Percentiles rank a stretch among this genome's conserved stretches.
phyloP scores from a whole-genome alignment of 2,329 filamentous ascomycete genomes.

The Aspergillus sp. region DNA sequence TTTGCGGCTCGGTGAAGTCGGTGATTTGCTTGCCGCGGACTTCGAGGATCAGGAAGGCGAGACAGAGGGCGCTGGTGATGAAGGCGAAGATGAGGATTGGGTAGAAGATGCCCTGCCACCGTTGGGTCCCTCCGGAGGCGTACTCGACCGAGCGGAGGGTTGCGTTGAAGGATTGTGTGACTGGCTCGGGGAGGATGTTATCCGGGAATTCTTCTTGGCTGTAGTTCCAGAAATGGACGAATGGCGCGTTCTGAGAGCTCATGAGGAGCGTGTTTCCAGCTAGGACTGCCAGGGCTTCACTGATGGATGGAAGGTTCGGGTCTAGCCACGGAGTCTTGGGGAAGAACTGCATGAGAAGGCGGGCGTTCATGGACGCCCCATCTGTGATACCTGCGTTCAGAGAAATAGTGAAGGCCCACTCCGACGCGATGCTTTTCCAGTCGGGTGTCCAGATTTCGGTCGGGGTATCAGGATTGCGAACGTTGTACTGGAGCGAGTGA shows the following conservation, averaged over 20 bases:
- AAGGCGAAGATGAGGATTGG: constrained; percentile 69
- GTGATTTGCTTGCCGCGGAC: constrained; percentile 66
- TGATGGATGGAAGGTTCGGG: constrained; percentile 65
- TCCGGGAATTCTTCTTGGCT: too few species aligned
- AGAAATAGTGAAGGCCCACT: constrained; percentile 61
- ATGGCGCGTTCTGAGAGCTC: constrained; percentile 63
- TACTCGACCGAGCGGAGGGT: constrained; percentile 69
- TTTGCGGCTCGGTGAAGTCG: constrained; percentile 78
- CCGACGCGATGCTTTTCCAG: constrained; percentile 60
- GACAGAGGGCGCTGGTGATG: constrained; percentile 67
- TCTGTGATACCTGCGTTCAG: constrained; percentile 61
- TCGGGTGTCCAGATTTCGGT: constrained; percentile 48
- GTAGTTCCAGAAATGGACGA: constrained; percentile 61
- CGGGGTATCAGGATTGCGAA: constrained; percentile 42
- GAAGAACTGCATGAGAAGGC: constrained; percentile 62
- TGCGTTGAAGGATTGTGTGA: constrained; percentile 66
- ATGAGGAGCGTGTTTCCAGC: constrained; percentile 69
- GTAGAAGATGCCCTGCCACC: constrained; percentile 71
- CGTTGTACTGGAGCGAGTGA: constrained; percentile 61
- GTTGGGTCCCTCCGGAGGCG: constrained; percentile 64
- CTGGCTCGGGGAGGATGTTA: constrained; percentile 49
- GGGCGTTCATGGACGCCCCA: constrained; percentile 62
- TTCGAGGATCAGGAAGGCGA: constrained; percentile 65
- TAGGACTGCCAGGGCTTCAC: constrained; percentile 74
- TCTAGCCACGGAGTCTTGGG: constrained; percentile 49